Percentiles rank a stretch among this genome's conserved stretches.
Conservation (phyloP, 2,329 filamentous ascomycete genomes). For the Fusarium brevicatenulatum region DNA sequence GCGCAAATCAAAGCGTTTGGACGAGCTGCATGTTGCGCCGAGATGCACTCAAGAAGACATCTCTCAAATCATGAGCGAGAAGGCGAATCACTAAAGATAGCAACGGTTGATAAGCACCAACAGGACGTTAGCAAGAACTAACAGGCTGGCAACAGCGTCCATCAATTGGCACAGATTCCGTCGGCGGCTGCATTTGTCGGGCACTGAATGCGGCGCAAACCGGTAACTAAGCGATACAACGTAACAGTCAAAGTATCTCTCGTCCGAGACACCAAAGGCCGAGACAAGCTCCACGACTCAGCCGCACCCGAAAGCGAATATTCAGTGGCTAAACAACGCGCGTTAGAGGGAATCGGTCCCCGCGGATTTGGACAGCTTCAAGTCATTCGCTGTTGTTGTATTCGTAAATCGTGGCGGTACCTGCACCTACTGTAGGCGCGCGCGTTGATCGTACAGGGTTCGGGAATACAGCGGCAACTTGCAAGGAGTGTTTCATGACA, state of each 20-base stretch:
- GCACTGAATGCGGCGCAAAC: not conserved
- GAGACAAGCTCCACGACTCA: not conserved
- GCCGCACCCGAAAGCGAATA: not conserved
- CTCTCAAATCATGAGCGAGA: not conserved
- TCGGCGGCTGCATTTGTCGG: not conserved
- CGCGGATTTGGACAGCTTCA: not conserved
- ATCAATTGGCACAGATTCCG: not conserved
- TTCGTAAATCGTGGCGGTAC: conserved; percentile 1
- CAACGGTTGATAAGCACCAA: not conserved
- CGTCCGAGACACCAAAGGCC: not conserved
- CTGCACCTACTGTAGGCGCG: not conserved
- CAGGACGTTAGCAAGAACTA: too few species aligned
- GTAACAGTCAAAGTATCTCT: not conserved
- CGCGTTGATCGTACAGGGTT: not conserved
- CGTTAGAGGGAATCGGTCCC: not conserved
- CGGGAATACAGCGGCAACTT: not conserved
- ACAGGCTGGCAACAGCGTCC: too few species aligned
- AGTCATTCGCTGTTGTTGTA: not conserved
- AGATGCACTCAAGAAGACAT: not conserved
- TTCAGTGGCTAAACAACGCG: not conserved
- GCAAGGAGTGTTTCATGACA: not conserved
- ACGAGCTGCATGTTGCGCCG: not conserved
- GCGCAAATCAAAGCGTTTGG: not conserved
- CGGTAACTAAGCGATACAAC: not conserved
- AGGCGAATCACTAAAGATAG: not conserved